Evolutionary conservation across 352 stramenopile species (phyloP).

Genomic region (Lagenidium giganteum): DNA sequence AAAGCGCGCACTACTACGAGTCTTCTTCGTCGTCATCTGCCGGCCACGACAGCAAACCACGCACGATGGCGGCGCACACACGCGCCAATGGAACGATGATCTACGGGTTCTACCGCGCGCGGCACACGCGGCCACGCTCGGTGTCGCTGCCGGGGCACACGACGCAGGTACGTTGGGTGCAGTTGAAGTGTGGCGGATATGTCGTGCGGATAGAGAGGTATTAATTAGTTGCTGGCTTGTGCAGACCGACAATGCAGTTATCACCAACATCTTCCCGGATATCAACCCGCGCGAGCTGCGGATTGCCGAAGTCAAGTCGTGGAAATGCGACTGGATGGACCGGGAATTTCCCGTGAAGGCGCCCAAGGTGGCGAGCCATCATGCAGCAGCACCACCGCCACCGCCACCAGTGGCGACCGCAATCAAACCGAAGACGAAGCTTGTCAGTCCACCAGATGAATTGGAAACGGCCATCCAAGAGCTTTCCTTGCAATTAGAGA

Average conservation of each 20-base stretch:
- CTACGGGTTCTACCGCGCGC: too few relatives aligned
- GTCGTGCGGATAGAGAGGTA: background rate
- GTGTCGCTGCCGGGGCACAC: too few relatives aligned
- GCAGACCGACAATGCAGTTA: slow-evolving; percentile 39
- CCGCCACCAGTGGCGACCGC: slow-evolving; percentile 6
- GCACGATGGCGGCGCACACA: too few relatives aligned
- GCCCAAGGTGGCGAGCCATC: background rate
- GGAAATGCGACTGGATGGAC: slow-evolving; percentile 74
- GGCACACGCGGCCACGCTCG: too few relatives aligned
- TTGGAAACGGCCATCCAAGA: too few relatives aligned
- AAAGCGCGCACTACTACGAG: slow-evolving; percentile 49
- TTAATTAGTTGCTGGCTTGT: background rate
- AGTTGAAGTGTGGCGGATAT: slow-evolving; percentile 4
- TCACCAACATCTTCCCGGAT: slow-evolving; percentile 75
- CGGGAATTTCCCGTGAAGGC: slow-evolving; percentile 26
- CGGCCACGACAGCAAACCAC: too few relatives aligned
- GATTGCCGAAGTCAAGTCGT: slow-evolving; percentile 80
- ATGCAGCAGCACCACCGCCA: background rate
- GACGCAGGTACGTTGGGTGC: slow-evolving; percentile 5
- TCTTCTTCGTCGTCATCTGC: too few relatives aligned
- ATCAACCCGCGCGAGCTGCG: slow-evolving; percentile 72
- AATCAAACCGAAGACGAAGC: background rate
- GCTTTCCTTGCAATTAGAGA: too few relatives aligned
- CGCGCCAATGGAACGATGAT: too few relatives aligned
- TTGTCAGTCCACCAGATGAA: too few relatives aligned